Base-by-base conservation (phyloP, 805 yeast species). In the Saccharomycopsis microspora region DNA sequence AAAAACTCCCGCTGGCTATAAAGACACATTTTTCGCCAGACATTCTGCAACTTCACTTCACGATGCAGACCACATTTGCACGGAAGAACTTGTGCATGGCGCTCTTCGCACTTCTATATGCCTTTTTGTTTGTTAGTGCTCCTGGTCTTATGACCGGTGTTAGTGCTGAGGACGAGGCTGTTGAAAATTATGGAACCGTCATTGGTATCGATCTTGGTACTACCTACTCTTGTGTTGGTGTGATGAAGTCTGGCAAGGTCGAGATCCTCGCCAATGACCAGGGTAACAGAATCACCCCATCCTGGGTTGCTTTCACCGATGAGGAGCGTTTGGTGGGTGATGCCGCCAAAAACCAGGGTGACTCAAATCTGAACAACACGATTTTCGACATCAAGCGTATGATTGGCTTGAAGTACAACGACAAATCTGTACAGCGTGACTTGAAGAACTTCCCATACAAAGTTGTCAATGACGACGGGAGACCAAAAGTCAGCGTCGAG, bases 151-250 rank as follows among this genome's bases (percentile, higher is more conserved):
- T 51, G n/a, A 39, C 38, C 19, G 29, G 38, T 5, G 54, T 51
- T 30, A 45, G 36, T 27, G 54, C 57, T n/a, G 50, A 56, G 7
- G 51, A 44, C 7, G 45, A 46, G 5, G 10, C 29, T 19, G 62
- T 63, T 4, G 77, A 74, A 41, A 67, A 62, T 54, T 77, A 77
- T 53, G 82, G 82, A 50, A 76, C 74, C 50, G 90, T 84, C 43
- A 85, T 85, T 57, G 95, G 97, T 70, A 90, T 90, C 63, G 97
- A 90, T 74, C 76, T 90, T 70, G 98, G 98, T 66, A 89, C 97
- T 53, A 89, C 97, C 2, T 89, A 89, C 71, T 88, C 96, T 1
- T 89, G 97, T 80, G 97, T 89, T 49, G 97, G 96, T 57, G 87
- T 78, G 43, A 78, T 79, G 83, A 76, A 76, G 60, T 78, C 80